Evolutionary conservation across 1,284 basidiomycete species (phyloP).

Genomic region (Anthracocystis walkeri): DNA sequence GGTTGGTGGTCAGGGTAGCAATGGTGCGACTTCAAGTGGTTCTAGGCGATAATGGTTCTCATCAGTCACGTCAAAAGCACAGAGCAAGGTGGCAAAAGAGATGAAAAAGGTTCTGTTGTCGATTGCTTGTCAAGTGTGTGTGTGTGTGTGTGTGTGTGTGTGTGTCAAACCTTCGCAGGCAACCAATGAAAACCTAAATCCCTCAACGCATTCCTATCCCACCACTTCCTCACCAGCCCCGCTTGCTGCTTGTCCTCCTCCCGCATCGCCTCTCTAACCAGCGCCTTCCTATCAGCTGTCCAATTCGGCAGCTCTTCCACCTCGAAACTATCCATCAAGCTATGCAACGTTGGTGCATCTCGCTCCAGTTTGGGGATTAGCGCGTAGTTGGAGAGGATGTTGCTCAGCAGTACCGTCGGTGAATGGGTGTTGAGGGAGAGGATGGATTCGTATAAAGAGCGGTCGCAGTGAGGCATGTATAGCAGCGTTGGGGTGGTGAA

Average conservation of each 20-base stretch:
- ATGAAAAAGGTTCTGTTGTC: too few species aligned
- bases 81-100: too few species aligned
- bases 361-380: neutral
- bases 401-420: conserved; percentile 16
- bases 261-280: neutral
- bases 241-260: neutral
- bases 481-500: conserved; percentile 13
- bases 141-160: too few species aligned
- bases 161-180: too few species aligned
- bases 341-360: conserved; percentile 1
- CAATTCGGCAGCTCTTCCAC: conserved; percentile 20
- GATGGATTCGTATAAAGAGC: conserved; percentile 32
- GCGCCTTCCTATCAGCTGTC: neutral
- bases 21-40: neutral
- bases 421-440: conserved; percentile 16
- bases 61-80: too few species aligned
- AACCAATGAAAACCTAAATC: conserved; percentile 45
- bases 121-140: too few species aligned
- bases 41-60: neutral
- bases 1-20: neutral
- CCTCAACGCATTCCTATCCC: conserved; percentile 32
- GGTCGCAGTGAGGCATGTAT: conserved; percentile 51
- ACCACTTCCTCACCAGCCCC: neutral
- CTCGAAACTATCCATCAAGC: neutral
- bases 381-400: conserved; percentile 27